Base-by-base conservation (phyloP, 768 basidiomycete genomes). In the Suillus spraguei region DNA sequence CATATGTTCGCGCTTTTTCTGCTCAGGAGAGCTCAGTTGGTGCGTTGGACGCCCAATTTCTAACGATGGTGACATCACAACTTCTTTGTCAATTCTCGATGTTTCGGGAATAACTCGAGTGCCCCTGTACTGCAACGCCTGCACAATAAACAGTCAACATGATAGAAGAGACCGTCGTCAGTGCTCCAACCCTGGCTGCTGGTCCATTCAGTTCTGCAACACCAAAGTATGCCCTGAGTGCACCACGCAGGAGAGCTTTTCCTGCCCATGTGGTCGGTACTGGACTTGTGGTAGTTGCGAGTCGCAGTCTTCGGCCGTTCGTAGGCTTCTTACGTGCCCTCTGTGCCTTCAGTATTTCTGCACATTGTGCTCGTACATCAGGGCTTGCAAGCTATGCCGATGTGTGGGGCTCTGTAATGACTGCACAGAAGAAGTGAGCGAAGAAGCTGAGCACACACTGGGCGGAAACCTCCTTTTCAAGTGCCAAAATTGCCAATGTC, bases 221-320 rank as follows among this genome's bases (percentile, higher is more conserved):
- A 63, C 20, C 4, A 41, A 11, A 32, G 49, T 50, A n/a, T 63
- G 62, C 17, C 32, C 33, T 20, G 62, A 63, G 3, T 63, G 62
- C n/a, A 39, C 13, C 32, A 36, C 62, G 17, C 28, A 47, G 8
- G 60, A 54, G n/a, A 42, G 39, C 14, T 32, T 61, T 24, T 60
- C 39, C 10, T 63, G 62, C 60, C 41, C 46, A 33, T 60, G 52
- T 36, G 20, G 39, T 33, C 60, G n/a, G 20, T 42, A 61, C 22
- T 44, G 62, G 61, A 38, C 20, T 16, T 63, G 62, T 5, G 61
- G 60, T 28, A 35, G 36, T 17, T 63, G 62, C 46, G 39, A 50
- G 49, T 28, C 24, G 24, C 49, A 28, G 49, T 16, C 61, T 16
- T 33, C 62, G 10, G 2, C 9, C 20, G 3, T 7, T n/a, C 17